A percentile compares a stretch with the other conserved stretches of the same genome.
phyloP scores from a whole-genome alignment of 176 grass and related monocot species.

The Ampelocalamus luodianensis region DNA sequence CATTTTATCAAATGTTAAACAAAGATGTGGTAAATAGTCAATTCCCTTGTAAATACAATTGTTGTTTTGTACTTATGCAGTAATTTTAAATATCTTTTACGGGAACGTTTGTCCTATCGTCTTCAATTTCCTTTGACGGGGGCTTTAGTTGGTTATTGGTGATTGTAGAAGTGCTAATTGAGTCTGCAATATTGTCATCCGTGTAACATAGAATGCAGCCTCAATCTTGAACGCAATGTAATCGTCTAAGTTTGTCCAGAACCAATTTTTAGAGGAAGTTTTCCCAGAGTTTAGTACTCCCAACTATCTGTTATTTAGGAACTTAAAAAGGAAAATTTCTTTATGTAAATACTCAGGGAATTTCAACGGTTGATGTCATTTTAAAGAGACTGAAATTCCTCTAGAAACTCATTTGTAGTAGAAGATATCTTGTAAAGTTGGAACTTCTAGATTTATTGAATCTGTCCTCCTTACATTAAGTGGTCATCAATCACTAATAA shows the following conservation, averaged over 20 bases:
- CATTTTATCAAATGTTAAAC: too few relatives aligned
- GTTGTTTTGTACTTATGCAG: neutral
- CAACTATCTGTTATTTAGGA: constrained; percentile 1
- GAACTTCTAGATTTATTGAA: constrained; percentile 51
- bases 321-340: constrained; percentile 27
- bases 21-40: too few relatives aligned
- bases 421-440: constrained; percentile 50
- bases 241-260: neutral
- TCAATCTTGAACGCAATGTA: constrained; percentile 3
- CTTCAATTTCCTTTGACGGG: neutral
- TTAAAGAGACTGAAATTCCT: constrained; percentile 35
- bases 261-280: neutral
- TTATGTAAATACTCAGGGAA: constrained; percentile 43
- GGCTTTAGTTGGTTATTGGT: neutral
- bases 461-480: constrained; percentile 32
- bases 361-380: constrained; percentile 61
- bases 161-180: constrained; percentile 6
- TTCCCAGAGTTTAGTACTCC: neutral
- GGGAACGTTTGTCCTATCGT: neutral
- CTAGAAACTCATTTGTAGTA: constrained; percentile 39
- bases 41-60: too few relatives aligned
- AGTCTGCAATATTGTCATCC: constrained; percentile 18
- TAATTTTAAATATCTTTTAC: neutral
- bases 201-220: neutral
- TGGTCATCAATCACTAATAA: constrained; percentile 40